Conservation (phyloP, 2,329 filamentous ascomycete genomes). For the Colletotrichum endophyticum region DNA sequence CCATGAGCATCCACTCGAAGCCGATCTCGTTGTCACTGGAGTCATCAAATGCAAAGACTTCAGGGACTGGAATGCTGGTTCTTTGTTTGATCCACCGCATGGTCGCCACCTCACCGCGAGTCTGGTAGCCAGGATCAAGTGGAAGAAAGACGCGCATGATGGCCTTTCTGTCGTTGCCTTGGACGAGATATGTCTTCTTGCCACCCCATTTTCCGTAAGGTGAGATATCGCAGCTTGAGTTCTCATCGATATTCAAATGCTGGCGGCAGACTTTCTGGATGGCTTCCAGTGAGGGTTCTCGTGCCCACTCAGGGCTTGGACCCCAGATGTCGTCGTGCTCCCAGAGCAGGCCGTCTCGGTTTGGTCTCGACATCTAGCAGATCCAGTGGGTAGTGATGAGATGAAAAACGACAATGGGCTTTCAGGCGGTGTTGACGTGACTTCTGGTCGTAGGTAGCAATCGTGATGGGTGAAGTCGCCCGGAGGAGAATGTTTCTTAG, state of each 20-base stretch:
- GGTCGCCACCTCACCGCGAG: slow-evolving; percentile 41
- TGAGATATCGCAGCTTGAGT: slow-evolving; percentile 15
- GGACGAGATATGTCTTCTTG: slow-evolving; percentile 28
- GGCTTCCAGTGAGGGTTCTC: slow-evolving; percentile 17
- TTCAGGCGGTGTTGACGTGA: background rate
- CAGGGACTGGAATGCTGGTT: slow-evolving; percentile 36
- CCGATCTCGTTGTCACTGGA: slow-evolving; percentile 36
- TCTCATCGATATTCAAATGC: background rate
- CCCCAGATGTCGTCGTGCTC: background rate
- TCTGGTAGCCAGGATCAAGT: slow-evolving; percentile 39
- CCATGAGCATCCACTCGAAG: slow-evolving; percentile 46
- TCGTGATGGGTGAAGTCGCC: background rate
- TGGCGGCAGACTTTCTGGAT: slow-evolving; percentile 19
- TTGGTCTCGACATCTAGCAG: background rate
- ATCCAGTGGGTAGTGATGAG: background rate
- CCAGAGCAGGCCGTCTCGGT: slow-evolving; percentile 17
- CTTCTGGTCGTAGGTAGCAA: background rate
- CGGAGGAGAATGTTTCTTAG: fast-evolving
- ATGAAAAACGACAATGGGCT: background rate
- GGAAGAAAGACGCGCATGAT: slow-evolving; percentile 41
- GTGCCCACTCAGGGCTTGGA: slow-evolving; percentile 17
- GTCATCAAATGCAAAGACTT: slow-evolving; percentile 36
- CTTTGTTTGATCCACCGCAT: slow-evolving; percentile 33
- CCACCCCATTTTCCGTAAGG: slow-evolving; percentile 20
- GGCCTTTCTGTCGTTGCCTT: background rate